These are phyloP conservation scores for Senecio squalidus DNA, from an alignment of 140 eudicot species.

Conservation along the genomic window DNA sequence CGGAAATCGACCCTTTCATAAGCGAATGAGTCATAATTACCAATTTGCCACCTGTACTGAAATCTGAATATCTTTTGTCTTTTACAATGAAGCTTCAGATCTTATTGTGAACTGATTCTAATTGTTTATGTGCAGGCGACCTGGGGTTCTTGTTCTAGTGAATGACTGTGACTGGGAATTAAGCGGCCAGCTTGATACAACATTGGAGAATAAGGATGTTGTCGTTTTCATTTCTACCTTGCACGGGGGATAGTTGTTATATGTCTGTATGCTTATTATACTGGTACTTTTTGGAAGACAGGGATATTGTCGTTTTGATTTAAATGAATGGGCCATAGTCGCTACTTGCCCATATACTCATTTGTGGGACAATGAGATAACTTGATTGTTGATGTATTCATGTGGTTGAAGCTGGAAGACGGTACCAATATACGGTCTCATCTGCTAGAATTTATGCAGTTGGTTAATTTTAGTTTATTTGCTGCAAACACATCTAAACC, in stretches of 20 bases:
- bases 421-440: background rate
- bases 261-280: background rate
- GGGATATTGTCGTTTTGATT: constrained; percentile 20
- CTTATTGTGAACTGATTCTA: background rate
- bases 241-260: constrained; percentile 67
- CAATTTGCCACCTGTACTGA: background rate
- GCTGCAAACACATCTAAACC: too few relatives aligned
- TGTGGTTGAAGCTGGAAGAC: background rate
- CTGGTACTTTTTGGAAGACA: constrained; percentile 52
- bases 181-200: constrained; percentile 90
- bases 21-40: background rate
- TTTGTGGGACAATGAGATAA: background rate
- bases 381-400: background rate
- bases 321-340: background rate
- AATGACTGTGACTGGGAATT: constrained; percentile 97
- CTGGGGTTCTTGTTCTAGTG: constrained; percentile 94
- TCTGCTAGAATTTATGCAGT: background rate
- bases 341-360: background rate
- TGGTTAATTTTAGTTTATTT: background rate
- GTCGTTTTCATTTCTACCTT: constrained; percentile 91
- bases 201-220: constrained; percentile 78
- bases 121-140: constrained; percentile 56
- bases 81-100: background rate
- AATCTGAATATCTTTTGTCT: background rate
- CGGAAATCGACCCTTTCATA: background rate